Evolutionary conservation across 2,329 filamentous ascomycete genomes (phyloP), one percentile per base, ranked within the genome.

Genomic region (Claviceps cyperi): DNA sequence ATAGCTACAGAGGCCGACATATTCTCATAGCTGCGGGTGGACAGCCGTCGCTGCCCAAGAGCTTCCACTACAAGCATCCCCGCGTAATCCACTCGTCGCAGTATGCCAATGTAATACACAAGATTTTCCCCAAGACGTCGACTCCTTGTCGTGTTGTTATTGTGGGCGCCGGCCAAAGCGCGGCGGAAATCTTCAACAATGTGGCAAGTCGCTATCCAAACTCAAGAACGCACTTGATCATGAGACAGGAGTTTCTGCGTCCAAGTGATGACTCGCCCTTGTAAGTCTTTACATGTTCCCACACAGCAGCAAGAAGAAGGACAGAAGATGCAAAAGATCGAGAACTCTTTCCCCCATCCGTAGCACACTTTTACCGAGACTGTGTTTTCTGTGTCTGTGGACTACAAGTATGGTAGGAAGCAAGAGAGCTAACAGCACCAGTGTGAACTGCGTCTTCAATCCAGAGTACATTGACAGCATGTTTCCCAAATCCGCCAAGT

Each of bases 191-290:
- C 60, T 96, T 94, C 71, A 84, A 87, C 69, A 90, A 94, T 65
- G 70, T 97, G 47, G 84, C 91, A 60, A 75, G 72, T 39, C 72
- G 86, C 45, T 96, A 94, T 63, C 89, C 89, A 39, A 89, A 91
- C 62, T 81, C 85, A 28, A 76, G 78, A 58, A 90, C 89, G 0
- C 78, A 74, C 37, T 69, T 98, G 51, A 71, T 96, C 52, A 91
- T 95, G 73, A 82, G 87, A 57, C 83, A 83, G 41, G 80, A 88
- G 55, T 89, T 91, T 51, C 69, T 98, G 53, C 81, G 85, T 58
- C 91, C 91, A 1, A 94, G 88, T 62, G 91, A 98, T 62, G 92
- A 97, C 65, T 95, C 88, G 49, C 92, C 91, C 17, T 97, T 97
- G 86, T 90, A 72, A 72, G 84, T 76, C 36, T 19, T 32, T 36